Evolutionary conservation across 2,329 filamentous ascomycete species (phyloP), one percentile per base, ranked within the genome.

Genomic region (Fusarium multiceps): DNA sequence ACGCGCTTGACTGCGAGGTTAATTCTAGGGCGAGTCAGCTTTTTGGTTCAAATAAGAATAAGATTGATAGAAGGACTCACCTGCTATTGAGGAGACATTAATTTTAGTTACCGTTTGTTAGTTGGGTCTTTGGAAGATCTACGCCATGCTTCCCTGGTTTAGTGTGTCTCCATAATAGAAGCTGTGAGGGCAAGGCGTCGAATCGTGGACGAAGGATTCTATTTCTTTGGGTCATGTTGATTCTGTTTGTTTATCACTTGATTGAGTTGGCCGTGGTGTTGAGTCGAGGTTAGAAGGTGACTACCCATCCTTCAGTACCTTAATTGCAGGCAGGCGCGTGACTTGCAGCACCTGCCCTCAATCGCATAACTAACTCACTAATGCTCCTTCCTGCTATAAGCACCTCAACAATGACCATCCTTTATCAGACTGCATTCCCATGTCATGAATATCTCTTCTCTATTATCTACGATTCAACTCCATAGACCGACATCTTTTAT

Each of bases 51-150:
- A 53, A 53, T 53, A n/a, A 37, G 42, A 65, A 51, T 61, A 66
- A 69, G 32, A 70, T 67, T 69, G 66, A 56, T 50, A 43, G 32
- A 41, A 46, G 25, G 37, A n/a, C n/a, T 69, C 60, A 67, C 56
- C 66, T 67, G 23, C 66, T 49, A 48, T 58, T 62, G 43, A 63
- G 37, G 63, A 66, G 34, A 27, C 25, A 49, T 46, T 66, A 57
- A 70, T 69, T 50, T 69, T 54, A 64, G 49, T 53, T 41, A 65
- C 53, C 41, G 27, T 20, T 41, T 46, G 32, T 42, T 51, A 57
- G 57, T 43, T 37, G 25, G 8, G 9, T 41, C 37, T 32, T 37
- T 25, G 27, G 57, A 54, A 23, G 64, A 58, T 69, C 67, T 56
- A 56, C 63, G 62, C 53, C 56, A 70, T 70, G 53, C 42, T 61